Evolutionary conservation across 768 basidiomycete species (phyloP), one percentile per base, ranked within the genome.

Genomic region (Leccinellum rugosiceps): DNA sequence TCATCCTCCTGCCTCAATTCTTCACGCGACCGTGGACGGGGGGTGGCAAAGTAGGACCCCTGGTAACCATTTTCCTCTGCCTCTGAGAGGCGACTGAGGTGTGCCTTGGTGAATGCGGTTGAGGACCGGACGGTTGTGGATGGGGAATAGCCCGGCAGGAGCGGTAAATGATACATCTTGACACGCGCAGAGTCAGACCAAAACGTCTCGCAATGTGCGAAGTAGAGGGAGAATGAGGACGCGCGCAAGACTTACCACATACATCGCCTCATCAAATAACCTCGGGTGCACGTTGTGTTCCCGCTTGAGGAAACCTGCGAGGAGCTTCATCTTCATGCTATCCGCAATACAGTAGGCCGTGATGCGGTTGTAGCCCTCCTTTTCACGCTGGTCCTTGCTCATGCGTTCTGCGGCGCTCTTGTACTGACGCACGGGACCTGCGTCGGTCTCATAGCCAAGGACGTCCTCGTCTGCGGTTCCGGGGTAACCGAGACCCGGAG

Each of bases 301-400:
- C 52, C 95, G 78, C 73, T 95, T 96, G 68, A 97, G 68, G 67
- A 94, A 96, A 2, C 87, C 85, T 11, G 88, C 85, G 21, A 97
- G 74, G 0, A 90, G 74, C 70, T 92, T 94, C 83, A 91, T 88
- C 68, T 86, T 85, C 71, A 95, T 87, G 7, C 82, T 82, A 63
- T 95, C 93, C 7, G 91, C 90, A 6, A 94, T 79, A 61, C 89
- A 95, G 70, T 95, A 98, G 3, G 92, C 93, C 0, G 94, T 94
- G 53, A 96, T 81, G 30, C 94, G 80, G 57, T 84, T 87, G 70
- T 84, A 88, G 1, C 91, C 90, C 11, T 88, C 88, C 57, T 85
- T 81, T 66, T 94, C 83, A 54, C 95, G 76, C 74, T 96, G 88
- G 38, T 82, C 81, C 72, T 93, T 96, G 62, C 75, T 85, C 94